phyloP scores from a whole-genome alignment of 257 asterid species.

The Plantago ovata region DNA sequence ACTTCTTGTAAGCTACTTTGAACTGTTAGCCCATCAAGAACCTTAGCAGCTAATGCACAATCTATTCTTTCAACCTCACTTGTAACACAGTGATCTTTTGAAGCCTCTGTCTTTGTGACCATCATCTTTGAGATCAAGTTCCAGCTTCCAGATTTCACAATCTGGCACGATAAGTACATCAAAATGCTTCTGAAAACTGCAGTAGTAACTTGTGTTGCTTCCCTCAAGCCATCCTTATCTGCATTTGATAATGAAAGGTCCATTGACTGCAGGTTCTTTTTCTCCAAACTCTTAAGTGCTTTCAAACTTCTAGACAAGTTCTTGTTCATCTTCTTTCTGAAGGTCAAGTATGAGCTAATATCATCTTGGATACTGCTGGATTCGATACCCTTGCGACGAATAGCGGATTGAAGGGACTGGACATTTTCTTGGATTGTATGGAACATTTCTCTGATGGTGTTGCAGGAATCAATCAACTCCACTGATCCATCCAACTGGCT shows the following conservation, averaged over 20 bases:
- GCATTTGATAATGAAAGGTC: not conserved
- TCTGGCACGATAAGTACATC: conserved; percentile 25
- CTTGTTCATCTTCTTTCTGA: conserved; percentile 51
- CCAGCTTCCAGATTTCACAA: conserved; percentile 24
- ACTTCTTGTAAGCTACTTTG: conserved; percentile 28
- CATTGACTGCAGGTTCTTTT: conserved; percentile 16
- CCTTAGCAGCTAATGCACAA: conserved; percentile 17
- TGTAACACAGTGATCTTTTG: conserved; percentile 3
- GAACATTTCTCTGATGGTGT: conserved; percentile 34
- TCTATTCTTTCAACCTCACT: conserved; percentile 35
- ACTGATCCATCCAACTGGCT: conserved; percentile 37
- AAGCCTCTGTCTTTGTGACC: conserved; percentile 23
- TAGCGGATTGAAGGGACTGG: conserved; percentile 57
- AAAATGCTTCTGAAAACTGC: conserved; percentile 26
- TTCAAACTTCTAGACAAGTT: conserved; percentile 40
- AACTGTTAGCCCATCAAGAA: conserved; percentile 27
- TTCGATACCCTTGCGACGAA: conserved; percentile 54
- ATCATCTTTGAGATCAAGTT: conserved; percentile 33
- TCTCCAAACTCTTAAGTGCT: conserved; percentile 44
- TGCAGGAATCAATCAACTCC: conserved; percentile 62
- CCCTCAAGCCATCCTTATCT: conserved; percentile 2
- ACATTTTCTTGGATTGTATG: conserved; percentile 37
- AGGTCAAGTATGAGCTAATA: conserved; percentile 28
- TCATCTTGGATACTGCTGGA: conserved; percentile 31
- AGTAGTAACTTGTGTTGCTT: conserved; percentile 12